Conservation (phyloP, 2,329 filamentous ascomycete genomes). For the Trematosphaeria pertusa region DNA sequence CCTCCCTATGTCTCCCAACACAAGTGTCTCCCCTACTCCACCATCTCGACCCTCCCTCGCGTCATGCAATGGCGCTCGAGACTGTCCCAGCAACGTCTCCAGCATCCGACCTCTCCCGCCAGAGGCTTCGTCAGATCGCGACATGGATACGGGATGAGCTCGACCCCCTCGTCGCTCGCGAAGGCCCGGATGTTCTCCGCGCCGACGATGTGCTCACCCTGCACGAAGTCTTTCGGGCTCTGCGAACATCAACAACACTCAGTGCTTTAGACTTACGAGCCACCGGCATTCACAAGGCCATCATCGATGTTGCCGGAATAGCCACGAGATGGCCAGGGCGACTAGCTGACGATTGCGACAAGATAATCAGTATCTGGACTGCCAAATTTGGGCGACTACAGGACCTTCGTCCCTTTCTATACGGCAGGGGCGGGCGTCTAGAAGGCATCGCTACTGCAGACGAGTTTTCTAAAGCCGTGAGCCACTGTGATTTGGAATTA, state of each 20-base stretch:
- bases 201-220: slow-evolving; percentile 54
- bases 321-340: slow-evolving; percentile 57
- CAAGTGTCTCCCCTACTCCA: too few relatives aligned
- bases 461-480: slow-evolving; percentile 49
- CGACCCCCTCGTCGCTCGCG: slow-evolving; percentile 53
- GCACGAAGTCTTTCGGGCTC: slow-evolving; percentile 49
- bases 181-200: slow-evolving; percentile 52
- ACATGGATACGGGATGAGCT: slow-evolving; percentile 58
- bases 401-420: slow-evolving; percentile 50
- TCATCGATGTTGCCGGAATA: slow-evolving; percentile 51
- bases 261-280: slow-evolving; percentile 46
- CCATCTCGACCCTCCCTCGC: too few relatives aligned
- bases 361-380: slow-evolving; percentile 50
- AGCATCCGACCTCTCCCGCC: slow-evolving; percentile 27
- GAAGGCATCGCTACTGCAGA: slow-evolving; percentile 49
- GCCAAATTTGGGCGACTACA: slow-evolving; percentile 46
- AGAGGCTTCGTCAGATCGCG: slow-evolving; percentile 45
- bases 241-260: slow-evolving; percentile 31
- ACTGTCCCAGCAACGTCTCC: slow-evolving; percentile 17
- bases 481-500: slow-evolving; percentile 3
- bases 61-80: too few relatives aligned
- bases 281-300: slow-evolving; percentile 55
- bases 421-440: slow-evolving; percentile 52
- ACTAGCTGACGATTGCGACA: slow-evolving; percentile 54
- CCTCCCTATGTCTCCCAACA: too few relatives aligned